Percentiles rank a stretch among this genome's conserved stretches.
Evolutionary conservation across 176 grass and related monocot species (phyloP).

Genomic region (Neostapfia colusana): DNA sequence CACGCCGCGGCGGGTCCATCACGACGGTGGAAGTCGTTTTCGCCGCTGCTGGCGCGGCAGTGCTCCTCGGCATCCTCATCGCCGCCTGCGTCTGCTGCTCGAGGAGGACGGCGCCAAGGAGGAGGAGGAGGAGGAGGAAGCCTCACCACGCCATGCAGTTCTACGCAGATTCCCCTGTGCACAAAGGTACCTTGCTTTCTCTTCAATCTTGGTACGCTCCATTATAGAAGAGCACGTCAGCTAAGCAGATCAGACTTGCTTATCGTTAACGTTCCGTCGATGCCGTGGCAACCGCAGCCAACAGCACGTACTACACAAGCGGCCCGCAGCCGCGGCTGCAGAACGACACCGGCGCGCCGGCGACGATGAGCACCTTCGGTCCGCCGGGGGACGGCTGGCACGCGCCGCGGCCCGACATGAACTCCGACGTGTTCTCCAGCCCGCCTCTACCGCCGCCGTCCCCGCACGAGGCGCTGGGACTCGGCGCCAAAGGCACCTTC

Average conservation of each 20-base stretch:
- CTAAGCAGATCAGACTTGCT: neutral
- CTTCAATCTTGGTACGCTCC: neutral
- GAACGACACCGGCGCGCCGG: constrained; percentile 20
- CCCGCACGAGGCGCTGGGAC: constrained; percentile 29
- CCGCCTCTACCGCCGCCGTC: constrained; percentile 9
- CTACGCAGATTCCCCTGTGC: constrained; percentile 44
- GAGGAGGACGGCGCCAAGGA: constrained; percentile 53
- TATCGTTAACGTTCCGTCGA: neutral
- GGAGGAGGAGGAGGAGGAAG: constrained; percentile 52
- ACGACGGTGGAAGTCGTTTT: constrained; percentile 41
- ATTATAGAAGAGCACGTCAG: neutral
- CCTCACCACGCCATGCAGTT: constrained; percentile 61
- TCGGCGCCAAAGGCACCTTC: constrained; percentile 55
- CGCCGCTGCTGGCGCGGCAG: constrained; percentile 43
- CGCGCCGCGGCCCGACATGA: constrained; percentile 13
- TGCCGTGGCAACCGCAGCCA: constrained; percentile 6
- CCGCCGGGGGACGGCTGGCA: neutral
- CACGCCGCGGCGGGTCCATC: constrained; percentile 1
- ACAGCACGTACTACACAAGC: constrained; percentile 38
- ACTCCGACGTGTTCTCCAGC: constrained; percentile 23
- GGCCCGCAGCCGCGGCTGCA: constrained; percentile 35
- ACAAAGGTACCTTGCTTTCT: constrained; percentile 41
- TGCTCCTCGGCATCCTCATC: constrained; percentile 53
- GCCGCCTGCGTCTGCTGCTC: constrained; percentile 58
- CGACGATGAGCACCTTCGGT: constrained; percentile 24